Evolutionary conservation across 148 eudicot genomes (phyloP), one percentile per base, ranked within the genome.

Genomic region (Rhododendron kiyosumense): DNA sequence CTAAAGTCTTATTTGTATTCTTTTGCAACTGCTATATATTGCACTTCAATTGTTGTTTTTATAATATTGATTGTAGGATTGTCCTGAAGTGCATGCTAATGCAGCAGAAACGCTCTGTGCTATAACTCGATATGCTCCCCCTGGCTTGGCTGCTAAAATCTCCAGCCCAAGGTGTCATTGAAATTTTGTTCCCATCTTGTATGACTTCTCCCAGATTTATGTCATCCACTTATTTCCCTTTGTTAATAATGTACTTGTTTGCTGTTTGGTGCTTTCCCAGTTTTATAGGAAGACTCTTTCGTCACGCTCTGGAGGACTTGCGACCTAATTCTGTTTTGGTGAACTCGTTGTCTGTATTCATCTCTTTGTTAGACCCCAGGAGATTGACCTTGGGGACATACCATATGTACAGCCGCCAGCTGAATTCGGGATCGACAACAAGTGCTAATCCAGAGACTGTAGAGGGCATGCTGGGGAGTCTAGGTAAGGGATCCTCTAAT

Each of bases 81-180:
- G 90, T 80, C 95, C 98, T 76, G 98, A 97, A 95, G 98, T 95
- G 87, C 99, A 97, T 95, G 95, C 96, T 41, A 95, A 97, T 90
- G 96, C 94, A 36, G 98, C 99, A 85, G 99, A 97, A 92, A 90
- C 95, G 61, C 90, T 97, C 4, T 97, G 98, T 87, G 91, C 98
- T 86, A 93, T 94, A 86, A 92, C 94, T 59, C 92, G 98, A 88
- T 94, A 91, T 86, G 98, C 98, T 78, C 99, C 98, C 34, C 94
- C 94, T 73, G 98, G 95, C 79, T 86, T 97, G 28, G 91, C 96
- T 85, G 88, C 94, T 76, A 97, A 95, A 91, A 89, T 95, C 85
- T 91, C 95, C 88, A 91, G 98, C 87, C 93, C 99, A 85, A 93
- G 99, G 99, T 95, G 89, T 86, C 82, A 88, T 85, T 76, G 32